Base-by-base conservation (phyloP, 2,329 filamentous ascomycete genomes). In the Orbilia quercus region DNA sequence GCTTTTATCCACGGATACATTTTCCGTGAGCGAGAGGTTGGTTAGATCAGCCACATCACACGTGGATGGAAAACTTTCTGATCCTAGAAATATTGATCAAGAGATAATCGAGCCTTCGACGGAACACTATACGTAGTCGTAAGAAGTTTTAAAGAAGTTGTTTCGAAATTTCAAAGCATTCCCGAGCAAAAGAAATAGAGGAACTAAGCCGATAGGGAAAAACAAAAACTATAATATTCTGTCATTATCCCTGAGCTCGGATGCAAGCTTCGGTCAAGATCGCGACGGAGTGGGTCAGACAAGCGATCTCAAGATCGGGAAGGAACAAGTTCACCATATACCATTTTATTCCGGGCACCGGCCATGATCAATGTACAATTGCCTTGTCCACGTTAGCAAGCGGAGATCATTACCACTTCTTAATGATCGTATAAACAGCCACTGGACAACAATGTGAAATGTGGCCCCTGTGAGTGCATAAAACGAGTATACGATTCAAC, bases 391-490 rank as follows among this genome's bases (percentile, higher is more conserved):
- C 53, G 66, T 69, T 31, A 47, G 54, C 25, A 5, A 51, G 38
- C 51, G 51, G 22, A 42, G 54, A 60, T 60, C 53, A 55, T 57
- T 55, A 38, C 36, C 62, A 34, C 25, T 51, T 58, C 31, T 36
- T 38, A 22, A 53, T 53, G 55, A 44, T 66, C 51, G 25, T 58
- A 57, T 57, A 28, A 48, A 48, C 36, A 66, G 53, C 53, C 53
- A 57, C 53, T 3, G 36, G 28, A 31, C 28, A 31, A 9, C 40
- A 45, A 48, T 66, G 60, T 53, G 67, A 47, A 64, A 65, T 54
- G 20, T 50, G 38, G 54, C 69, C 69, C 60, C 65, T 73, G 69
- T 57, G 48, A 60, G 60, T 66, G 69, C 69, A 73, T 73, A 55
- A 63, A 64, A 53, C 64, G 16, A 40, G 16, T 45, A 58, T 34